These are phyloP conservation scores for Trichodelitschia bisporula DNA, from an alignment of 495 filamentous ascomycete genomes.

Conservation along the genomic window DNA sequence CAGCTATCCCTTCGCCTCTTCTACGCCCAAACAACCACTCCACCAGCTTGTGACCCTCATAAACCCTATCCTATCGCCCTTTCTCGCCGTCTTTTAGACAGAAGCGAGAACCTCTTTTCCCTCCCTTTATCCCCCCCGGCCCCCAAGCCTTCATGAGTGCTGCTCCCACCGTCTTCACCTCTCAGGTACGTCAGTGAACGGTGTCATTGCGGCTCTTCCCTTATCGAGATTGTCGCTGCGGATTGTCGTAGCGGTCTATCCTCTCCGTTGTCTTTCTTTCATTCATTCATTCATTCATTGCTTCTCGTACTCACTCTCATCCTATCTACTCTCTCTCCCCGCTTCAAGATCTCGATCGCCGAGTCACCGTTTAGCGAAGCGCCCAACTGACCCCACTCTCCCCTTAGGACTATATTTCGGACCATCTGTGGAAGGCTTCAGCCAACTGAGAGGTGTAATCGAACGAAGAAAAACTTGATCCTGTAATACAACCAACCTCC, in stretches of 20 bases:
- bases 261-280: background rate
- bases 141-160: constrained; percentile 93
- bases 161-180: constrained; percentile 74
- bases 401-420: constrained; percentile 23
- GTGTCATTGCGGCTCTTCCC: constrained; percentile 1
- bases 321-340: too few species aligned
- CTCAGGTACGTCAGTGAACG: constrained; percentile 10
- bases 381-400: too few species aligned
- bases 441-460: constrained; percentile 33
- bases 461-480: constrained; percentile 7
- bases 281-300: background rate
- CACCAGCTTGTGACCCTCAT: too few species aligned
- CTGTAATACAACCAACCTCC: constrained; percentile 2
- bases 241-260: background rate
- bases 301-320: background rate
- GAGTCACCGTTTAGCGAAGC: too few species aligned
- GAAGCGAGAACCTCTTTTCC: too few species aligned
- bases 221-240: constrained; percentile 8
- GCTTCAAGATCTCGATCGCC: too few species aligned
- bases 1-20: too few species aligned
- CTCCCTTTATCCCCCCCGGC: too few species aligned
- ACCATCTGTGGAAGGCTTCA: constrained; percentile 96
- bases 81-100: too few species aligned
- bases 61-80: too few species aligned
- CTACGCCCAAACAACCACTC: too few species aligned